Conservation (phyloP, 306 rosid genomes). For the Psophocarpus tetragonolobus region DNA sequence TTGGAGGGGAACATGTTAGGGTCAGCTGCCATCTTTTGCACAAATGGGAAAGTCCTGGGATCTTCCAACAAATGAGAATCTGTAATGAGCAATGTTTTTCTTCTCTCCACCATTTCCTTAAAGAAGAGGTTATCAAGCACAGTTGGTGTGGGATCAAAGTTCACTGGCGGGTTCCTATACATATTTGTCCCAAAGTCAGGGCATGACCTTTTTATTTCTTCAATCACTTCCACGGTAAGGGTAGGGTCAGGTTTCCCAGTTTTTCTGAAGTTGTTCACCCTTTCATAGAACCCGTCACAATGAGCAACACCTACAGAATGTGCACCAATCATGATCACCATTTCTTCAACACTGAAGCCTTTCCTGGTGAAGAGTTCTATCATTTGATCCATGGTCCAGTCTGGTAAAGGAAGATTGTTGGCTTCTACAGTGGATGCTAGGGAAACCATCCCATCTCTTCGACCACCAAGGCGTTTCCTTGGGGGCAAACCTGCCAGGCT, state of each 20-base stretch:
- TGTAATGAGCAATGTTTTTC: slow-evolving; percentile 41
- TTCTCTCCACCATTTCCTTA: slow-evolving; percentile 35
- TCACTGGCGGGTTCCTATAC: slow-evolving; percentile 7
- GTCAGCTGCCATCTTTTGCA: slow-evolving; percentile 38
- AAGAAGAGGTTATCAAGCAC: slow-evolving; percentile 53
- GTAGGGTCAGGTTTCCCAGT: slow-evolving; percentile 38
- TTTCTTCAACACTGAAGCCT: slow-evolving; percentile 48
- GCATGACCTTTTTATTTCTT: slow-evolving; percentile 36
- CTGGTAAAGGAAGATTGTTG: slow-evolving; percentile 42
- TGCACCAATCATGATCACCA: slow-evolving; percentile 57
- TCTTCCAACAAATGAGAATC: slow-evolving; percentile 47
- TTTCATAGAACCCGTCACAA: slow-evolving; percentile 41
- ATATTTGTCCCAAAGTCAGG: neutral
- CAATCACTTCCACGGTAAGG: neutral
- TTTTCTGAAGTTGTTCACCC: slow-evolving; percentile 30
- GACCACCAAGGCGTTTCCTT: slow-evolving; percentile 41
- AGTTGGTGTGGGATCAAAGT: slow-evolving; percentile 55
- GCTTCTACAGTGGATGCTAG: slow-evolving; percentile 31
- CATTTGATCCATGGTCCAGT: slow-evolving; percentile 26
- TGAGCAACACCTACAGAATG: slow-evolving; percentile 65
- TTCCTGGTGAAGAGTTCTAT: slow-evolving; percentile 32
- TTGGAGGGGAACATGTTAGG: slow-evolving; percentile 3
- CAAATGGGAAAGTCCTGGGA: slow-evolving; percentile 39
- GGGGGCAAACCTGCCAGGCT: slow-evolving; percentile 35
- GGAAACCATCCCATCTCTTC: slow-evolving; percentile 53